A percentile compares a stretch with the other conserved stretches of the same genome.
Conservation (phyloP, 108 stramenopile genomes). For the Epithemia pelagica region DNA sequence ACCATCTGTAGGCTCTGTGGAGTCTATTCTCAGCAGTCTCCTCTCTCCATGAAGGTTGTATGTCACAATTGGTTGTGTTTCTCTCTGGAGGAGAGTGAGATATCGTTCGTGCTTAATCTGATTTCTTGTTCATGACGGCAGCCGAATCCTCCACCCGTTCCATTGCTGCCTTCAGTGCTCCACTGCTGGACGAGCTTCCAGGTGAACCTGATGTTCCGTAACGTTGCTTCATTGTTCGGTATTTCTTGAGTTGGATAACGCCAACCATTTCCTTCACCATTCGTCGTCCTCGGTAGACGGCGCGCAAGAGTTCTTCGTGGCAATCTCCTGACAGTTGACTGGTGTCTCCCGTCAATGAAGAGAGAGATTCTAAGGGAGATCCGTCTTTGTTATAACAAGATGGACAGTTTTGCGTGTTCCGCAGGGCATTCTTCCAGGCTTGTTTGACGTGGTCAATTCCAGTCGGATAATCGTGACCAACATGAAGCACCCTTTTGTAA, state of each 20-base stretch:
- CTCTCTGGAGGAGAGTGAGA: no score
- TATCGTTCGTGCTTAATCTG: no score
- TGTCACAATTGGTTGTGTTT: no score
- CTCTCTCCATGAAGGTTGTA: no score
- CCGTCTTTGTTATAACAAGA: constrained; percentile 25
- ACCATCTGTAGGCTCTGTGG: no score
- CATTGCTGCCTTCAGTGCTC: no score
- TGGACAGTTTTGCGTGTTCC: constrained; percentile 59
- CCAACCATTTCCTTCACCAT: constrained; percentile 76
- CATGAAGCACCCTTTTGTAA: constrained; percentile 83
- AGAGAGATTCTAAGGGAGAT: neutral
- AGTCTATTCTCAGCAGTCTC: no score
- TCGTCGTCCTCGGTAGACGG: constrained; percentile 78
- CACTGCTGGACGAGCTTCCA: no score
- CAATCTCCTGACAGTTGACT: constrained; percentile 22
- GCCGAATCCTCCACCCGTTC: no score
- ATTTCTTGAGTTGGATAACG: constrained; percentile 75
- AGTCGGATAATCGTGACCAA: constrained; percentile 82
- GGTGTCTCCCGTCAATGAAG: neutral
- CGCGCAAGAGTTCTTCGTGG: constrained; percentile 79
- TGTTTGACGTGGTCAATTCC: constrained; percentile 78
- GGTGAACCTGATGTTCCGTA: constrained; percentile 25
- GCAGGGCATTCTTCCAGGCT: constrained; percentile 80
- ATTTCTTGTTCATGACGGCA: no score
- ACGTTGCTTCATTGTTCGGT: constrained; percentile 47